These are phyloP conservation scores for Cymodocea nodosa DNA, from an alignment of 116 monocot genomes.

Conservation along the genomic window DNA sequence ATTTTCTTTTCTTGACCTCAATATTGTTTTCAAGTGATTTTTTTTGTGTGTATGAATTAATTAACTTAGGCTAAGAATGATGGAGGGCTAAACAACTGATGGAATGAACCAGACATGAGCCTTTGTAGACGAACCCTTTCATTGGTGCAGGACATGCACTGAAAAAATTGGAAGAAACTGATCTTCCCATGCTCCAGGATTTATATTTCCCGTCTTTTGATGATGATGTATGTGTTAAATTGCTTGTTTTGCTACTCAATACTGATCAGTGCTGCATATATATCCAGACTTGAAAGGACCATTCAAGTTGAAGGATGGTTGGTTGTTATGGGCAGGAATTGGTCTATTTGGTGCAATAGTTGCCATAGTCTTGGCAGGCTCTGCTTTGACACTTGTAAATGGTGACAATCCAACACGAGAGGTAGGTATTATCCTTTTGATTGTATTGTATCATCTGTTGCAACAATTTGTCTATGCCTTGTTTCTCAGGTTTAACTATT, in stretches of 20 bases:
- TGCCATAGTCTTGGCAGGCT: conserved; percentile 57
- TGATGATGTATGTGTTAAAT: background rate
- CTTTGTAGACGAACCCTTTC: too few species aligned
- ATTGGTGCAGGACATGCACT: background rate
- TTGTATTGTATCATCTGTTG: too few species aligned
- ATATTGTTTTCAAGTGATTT: background rate
- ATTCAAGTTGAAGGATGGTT: conserved; percentile 59
- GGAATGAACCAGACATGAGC: too few species aligned
- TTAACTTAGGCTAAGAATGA: too few species aligned
- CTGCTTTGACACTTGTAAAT: conserved; percentile 30
- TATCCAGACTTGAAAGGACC: conserved; percentile 39
- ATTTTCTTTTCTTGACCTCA: background rate
- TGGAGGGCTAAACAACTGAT: too few species aligned
- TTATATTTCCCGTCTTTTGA: background rate
- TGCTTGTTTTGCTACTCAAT: background rate
- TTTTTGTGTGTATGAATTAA: background rate
- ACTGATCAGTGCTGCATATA: background rate
- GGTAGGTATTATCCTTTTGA: background rate
- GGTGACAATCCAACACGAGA: conserved; percentile 64
- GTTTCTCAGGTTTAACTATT: too few species aligned
- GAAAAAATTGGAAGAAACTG: background rate
- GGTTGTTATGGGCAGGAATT: conserved; percentile 83
- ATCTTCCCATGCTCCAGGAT: background rate
- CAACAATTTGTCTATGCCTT: too few species aligned
- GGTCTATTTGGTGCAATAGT: conserved; percentile 54